phyloP scores from a whole-genome alignment of 2,329 filamentous ascomycete genomes.

The Aspergillus intermedius region DNA sequence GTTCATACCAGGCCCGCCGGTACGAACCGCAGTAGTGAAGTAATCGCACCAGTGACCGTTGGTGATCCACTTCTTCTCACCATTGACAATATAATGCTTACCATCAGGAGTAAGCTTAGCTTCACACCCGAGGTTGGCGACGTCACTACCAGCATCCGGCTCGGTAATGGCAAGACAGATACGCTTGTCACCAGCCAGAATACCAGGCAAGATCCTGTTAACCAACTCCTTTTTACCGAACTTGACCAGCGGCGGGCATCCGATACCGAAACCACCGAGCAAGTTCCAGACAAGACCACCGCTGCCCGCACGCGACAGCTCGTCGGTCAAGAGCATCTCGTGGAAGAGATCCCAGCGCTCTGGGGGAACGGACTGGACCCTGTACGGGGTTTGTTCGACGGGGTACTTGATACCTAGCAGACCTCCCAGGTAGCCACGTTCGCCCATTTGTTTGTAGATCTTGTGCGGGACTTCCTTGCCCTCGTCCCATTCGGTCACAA shows the following conservation, averaged over 20 bases:
- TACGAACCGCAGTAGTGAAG: slow-evolving; percentile 94
- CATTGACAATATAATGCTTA: slow-evolving; percentile 99
- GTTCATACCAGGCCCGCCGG: slow-evolving; percentile 82
- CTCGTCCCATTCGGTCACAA: slow-evolving; percentile 96
- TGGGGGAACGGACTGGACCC: slow-evolving; percentile 68
- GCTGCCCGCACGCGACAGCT: slow-evolving; percentile 79
- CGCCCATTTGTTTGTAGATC: slow-evolving; percentile 94
- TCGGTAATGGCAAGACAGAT: slow-evolving; percentile 98
- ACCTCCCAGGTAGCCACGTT: slow-evolving; percentile 84
- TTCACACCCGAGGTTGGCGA: slow-evolving; percentile 91
- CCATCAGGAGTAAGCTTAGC: slow-evolving; percentile 91
- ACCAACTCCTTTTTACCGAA: slow-evolving; percentile 81
- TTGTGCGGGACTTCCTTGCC: slow-evolving; percentile 78
- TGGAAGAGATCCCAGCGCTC: slow-evolving; percentile 99
- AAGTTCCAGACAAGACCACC: slow-evolving; percentile 97
- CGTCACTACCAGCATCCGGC: slow-evolving; percentile 88
- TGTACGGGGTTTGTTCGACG: slow-evolving; percentile 62
- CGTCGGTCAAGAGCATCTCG: slow-evolving; percentile 90
- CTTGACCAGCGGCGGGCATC: slow-evolving; percentile 83
- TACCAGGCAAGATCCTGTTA: slow-evolving; percentile 79
- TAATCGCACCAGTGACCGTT: slow-evolving; percentile 97
- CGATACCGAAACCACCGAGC: slow-evolving; percentile 93
- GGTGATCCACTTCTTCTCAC: slow-evolving; percentile 99
- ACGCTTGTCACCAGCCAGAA: slow-evolving; percentile 87
- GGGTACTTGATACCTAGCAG: slow-evolving; percentile 76